These are phyloP conservation scores for Thecaphora frezii DNA, from an alignment of 1,284 basidiomycete genomes.

Conservation along the genomic window DNA sequence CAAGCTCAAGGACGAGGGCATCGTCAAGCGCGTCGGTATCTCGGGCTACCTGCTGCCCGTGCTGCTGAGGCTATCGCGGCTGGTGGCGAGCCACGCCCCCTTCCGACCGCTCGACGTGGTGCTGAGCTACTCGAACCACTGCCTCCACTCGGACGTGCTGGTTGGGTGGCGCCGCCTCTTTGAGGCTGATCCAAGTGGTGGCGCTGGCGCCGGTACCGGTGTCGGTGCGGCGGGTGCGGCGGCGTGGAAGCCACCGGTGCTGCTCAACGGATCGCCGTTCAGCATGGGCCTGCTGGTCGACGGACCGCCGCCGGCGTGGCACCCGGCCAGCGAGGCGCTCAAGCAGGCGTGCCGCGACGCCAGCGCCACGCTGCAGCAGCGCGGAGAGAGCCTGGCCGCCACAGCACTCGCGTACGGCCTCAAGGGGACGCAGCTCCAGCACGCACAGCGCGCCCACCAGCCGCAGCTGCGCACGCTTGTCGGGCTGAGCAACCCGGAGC, in stretches of 20 bases:
- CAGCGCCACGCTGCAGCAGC: conserved; percentile 11
- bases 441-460: conserved; percentile 1
- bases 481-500: conserved; percentile 51
- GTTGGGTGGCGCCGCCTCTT: conserved; percentile 39
- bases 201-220: background rate
- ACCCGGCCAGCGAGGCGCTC: conserved; percentile 72
- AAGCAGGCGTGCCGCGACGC: conserved; percentile 60
- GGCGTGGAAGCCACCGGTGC: conserved; percentile 62
- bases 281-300: conserved; percentile 85
- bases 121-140: conserved; percentile 54
- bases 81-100: conserved; percentile 63
- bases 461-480: conserved; percentile 47
- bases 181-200: conserved; percentile 16
- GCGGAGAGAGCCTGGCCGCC: conserved; percentile 30
- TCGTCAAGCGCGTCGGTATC: conserved; percentile 79
- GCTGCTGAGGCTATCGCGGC: conserved; percentile 77
- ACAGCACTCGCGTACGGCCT: conserved; percentile 52
- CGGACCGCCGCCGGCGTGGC: conserved; percentile 72
- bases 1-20: conserved; percentile 75
- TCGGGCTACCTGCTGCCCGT: conserved; percentile 87
- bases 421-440: conserved; percentile 25
- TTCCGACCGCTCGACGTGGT: conserved; percentile 58
- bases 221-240: conserved; percentile 3
- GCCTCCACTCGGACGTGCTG: conserved; percentile 51
- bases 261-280: conserved; percentile 84